These are phyloP conservation scores for Phaeosphaeria sp. DNA, from an alignment of 2,329 filamentous ascomycete species.

Conservation along the genomic window DNA sequence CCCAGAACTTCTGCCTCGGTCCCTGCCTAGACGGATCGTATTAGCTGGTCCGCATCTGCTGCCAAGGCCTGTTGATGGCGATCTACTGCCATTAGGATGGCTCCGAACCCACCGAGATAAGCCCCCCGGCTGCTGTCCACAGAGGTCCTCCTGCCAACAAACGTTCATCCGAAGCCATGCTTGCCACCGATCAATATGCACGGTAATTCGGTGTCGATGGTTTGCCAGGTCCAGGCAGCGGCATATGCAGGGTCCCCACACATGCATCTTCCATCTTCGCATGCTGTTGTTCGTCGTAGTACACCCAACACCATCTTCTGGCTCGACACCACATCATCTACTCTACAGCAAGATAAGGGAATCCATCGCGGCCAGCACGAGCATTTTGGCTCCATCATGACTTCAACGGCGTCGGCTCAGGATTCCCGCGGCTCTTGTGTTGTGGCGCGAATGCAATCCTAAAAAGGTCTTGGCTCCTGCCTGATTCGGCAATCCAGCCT, in stretches of 20 bases:
- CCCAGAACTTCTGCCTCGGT: neutral
- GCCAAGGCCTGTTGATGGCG: slow-evolving; percentile 15
- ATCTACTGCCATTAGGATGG: slow-evolving; percentile 1
- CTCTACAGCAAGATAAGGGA: neutral
- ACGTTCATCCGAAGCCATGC: neutral
- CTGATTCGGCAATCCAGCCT: slow-evolving; percentile 18
- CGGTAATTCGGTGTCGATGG: neutral
- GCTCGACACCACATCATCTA: neutral
- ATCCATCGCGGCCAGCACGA: neutral
- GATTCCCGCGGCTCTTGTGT: slow-evolving; percentile 6
- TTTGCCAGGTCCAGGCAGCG: neutral
- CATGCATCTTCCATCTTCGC: neutral
- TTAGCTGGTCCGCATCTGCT: neutral
- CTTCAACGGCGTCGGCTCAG: slow-evolving; percentile 7
- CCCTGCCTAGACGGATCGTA: neutral
- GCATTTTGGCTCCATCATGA: neutral
- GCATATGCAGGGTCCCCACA: neutral
- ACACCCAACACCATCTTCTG: neutral
- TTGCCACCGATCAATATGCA: slow-evolving; percentile 2
- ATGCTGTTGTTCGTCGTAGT: neutral
- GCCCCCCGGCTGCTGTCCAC: neutral
- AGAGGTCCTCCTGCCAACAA: neutral
- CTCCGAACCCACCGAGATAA: slow-evolving; percentile 13
- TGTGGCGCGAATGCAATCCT: slow-evolving; percentile 13
- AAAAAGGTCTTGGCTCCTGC: slow-evolving; percentile 30